phyloP scores from a whole-genome alignment of 2,329 filamentous ascomycete genomes.

The Cryphonectria nitschkei region DNA sequence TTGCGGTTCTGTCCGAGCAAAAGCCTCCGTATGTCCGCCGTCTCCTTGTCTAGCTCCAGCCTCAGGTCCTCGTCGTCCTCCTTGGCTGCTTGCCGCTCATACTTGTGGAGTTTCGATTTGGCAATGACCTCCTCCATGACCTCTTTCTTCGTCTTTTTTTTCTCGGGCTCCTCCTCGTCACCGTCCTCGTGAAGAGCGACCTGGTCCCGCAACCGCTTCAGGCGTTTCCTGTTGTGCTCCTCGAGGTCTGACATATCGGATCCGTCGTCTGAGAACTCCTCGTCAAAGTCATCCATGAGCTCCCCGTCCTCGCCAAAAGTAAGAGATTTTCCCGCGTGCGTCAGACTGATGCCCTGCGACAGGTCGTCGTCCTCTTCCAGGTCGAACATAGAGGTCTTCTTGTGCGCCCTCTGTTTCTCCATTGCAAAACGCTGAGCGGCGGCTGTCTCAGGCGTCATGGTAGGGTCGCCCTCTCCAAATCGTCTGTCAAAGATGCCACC shows the following conservation, averaged over 20 bases:
- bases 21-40: slow-evolving; percentile 75
- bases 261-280: slow-evolving; percentile 64
- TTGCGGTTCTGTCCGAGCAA: slow-evolving; percentile 57
- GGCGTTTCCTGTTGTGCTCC: slow-evolving; percentile 52
- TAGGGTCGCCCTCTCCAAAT: slow-evolving; percentile 94
- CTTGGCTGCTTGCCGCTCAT: slow-evolving; percentile 88
- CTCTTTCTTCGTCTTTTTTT: slow-evolving; percentile 94
- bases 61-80: slow-evolving; percentile 91
- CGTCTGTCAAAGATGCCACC: slow-evolving; percentile 91
- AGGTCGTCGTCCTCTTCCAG: slow-evolving; percentile 77
- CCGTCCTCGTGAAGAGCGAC: slow-evolving; percentile 49
- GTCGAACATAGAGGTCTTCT: slow-evolving; percentile 82
- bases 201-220: slow-evolving; percentile 59
- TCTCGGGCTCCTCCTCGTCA: slow-evolving; percentile 66
- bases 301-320: slow-evolving; percentile 61
- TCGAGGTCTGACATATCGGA: slow-evolving; percentile 53
- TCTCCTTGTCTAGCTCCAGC: slow-evolving; percentile 80
- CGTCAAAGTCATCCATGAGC: slow-evolving; percentile 75
- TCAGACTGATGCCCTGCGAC: slow-evolving; percentile 66
- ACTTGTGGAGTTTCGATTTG: slow-evolving; percentile 95
- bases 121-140: slow-evolving; percentile 98
- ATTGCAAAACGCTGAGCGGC: slow-evolving; percentile 88
- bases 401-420: slow-evolving; percentile 80
- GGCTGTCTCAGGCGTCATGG: slow-evolving; percentile 90
- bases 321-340: slow-evolving; percentile 80